Conservation (phyloP, 768 basidiomycete genomes). For the Stropharia rugosoannulata region DNA sequence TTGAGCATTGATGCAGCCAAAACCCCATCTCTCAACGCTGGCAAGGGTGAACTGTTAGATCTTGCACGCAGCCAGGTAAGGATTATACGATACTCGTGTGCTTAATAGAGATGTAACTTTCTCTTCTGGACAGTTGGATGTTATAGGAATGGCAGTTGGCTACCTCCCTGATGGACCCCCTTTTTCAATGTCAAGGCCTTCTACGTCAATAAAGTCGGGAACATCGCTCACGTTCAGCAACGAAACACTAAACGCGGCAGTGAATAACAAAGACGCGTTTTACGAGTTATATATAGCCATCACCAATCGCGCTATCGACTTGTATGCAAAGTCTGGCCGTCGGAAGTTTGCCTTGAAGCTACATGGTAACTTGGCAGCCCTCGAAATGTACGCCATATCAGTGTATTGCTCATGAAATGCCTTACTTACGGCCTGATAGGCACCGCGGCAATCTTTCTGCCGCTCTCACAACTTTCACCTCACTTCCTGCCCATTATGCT, state of each 20-base stretch:
- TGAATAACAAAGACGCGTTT: conserved; percentile 59
- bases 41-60: conserved; percentile 86
- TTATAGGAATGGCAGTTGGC: conserved; percentile 71
- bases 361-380: conserved; percentile 82
- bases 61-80: conserved; percentile 84
- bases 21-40: conserved; percentile 60
- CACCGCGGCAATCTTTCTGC: conserved; percentile 61
- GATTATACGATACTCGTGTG: conserved; percentile 2
- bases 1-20: conserved; percentile 46
- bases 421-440: conserved; percentile 33
- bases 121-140: conserved; percentile 64
- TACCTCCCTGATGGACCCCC: conserved; percentile 74
- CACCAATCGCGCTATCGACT: conserved; percentile 82
- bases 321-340: conserved; percentile 81
- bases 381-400: conserved; percentile 71
- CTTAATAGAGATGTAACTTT: neutral
- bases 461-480: conserved; percentile 71
- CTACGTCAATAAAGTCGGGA: conserved; percentile 20
- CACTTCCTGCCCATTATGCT: conserved; percentile 84
- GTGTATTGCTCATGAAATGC: neutral
- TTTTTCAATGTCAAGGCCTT: conserved; percentile 54
- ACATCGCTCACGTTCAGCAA: conserved; percentile 48
- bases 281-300: conserved; percentile 73
- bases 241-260: conserved; percentile 55
- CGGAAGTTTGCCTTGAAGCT: conserved; percentile 84